Evolutionary conservation across 2,329 filamentous ascomycete species (phyloP), one percentile per base, ranked within the genome.

Genomic region (Neopestalotiopsis clavispora): DNA sequence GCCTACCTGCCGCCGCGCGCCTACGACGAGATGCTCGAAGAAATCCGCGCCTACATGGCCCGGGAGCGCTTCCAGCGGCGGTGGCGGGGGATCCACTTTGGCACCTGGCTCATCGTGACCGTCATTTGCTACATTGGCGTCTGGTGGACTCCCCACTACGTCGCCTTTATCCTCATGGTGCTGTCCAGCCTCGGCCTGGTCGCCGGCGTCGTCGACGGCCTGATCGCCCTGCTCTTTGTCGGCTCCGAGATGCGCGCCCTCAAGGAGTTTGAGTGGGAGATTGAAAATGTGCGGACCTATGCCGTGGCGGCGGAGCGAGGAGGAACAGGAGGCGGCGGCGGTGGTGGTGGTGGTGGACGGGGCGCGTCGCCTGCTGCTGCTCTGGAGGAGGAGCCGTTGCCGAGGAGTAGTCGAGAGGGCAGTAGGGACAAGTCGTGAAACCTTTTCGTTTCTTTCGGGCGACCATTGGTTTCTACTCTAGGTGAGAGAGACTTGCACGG

Each of bases 211-310:
- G 78, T 98, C 23, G 93, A 98, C 77, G 95, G 95, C 0, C 81
- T 98, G 56, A 93, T 98, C 78, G 92, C 94, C 0, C 87, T 96
- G 0, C 80, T 98, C 63, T 99, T 99, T 78, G 91, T 97, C 69
- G 91, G 92, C 12, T 90, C 90, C 70, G 96, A 99, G 82, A 81
- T 98, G 69, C 87, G 94, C 69, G 91, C 92, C 4, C 82, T 99
- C 67, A 91, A 90, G 75, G 96, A 99, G 83, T 98, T 98, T 81
- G 90, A 96, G 78, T 98, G 94, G 92, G 96, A 99, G 80, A 91
- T 98, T 32, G 84, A 83, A 65, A 95, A 92, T 77, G 91, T 91
- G 13, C 90, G 82, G 71, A 81, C 82, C 0, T 75, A 80, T 4
- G 80, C 81, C 28, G 77, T 75, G 4, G 80, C 80, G 1, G 72